Base-by-base conservation (phyloP, 306 rosid genomes). In the Citrullus colocynthis region DNA sequence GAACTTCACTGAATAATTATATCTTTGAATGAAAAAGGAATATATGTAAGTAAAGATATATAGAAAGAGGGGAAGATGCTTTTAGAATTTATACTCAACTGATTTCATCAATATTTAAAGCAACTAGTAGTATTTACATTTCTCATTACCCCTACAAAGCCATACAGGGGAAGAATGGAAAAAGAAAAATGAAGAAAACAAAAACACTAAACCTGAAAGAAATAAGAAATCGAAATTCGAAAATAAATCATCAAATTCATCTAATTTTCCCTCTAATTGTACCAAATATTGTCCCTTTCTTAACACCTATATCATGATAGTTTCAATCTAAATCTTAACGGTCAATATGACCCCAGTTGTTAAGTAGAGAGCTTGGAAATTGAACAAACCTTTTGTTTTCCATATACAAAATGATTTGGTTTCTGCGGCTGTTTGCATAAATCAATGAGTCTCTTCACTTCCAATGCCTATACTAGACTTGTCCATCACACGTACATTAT, bases 51-150 rank as follows among this genome's bases (percentile, higher is more conserved):
- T 30, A 48, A 48, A 69, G 21, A 49, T 16, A 14, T 28, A 15
- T 24, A 45, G 58, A 70, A 21, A 70, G 51, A 41, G 55, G 2
- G 34, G 56, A 20, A 70, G 74, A n/a, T 9, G 34, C 86, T 87
- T 83, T 80, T 80, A 89, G 85, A 85, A 88, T 90, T 89, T 94
- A 91, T 91, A 94, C 79, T 82, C 87, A 82, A 88, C 88, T 86
- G 83, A 87, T 84, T 83, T 84, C 87, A 80, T 86, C 82, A 79
- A 82, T 84, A 83, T 24, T 24, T 85, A 81, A 84, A 80, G 89
- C 90, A 88, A 89, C 87, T 96, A 89, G 84, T 88, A 56, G 88
- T 86, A 95, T 92, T 83, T 92, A 95, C 99, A 91, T 84, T 91
- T 78, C 91, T 92, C 90, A 86, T 90, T 87, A 85, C 85, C 93